Conservation (phyloP, 768 basidiomycete species). For the Auricularia sp. region DNA sequence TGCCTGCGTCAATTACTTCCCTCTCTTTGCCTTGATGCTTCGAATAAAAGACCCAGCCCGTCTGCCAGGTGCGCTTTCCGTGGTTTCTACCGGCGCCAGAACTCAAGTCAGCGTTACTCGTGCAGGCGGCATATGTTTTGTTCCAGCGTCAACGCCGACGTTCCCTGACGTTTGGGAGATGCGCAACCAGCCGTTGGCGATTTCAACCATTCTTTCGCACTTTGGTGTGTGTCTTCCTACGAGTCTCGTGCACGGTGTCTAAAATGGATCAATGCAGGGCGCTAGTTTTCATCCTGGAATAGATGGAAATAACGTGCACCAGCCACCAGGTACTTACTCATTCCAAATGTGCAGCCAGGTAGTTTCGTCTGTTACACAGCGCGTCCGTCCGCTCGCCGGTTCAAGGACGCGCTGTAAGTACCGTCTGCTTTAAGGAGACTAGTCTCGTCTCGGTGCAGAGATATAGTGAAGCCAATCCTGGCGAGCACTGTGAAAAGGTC, state of each 20-base stretch:
- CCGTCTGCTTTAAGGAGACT: too few species aligned
- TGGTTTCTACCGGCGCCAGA: neutral
- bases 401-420: too few species aligned
- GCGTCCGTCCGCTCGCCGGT: too few species aligned
- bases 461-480: too few species aligned
- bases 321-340: too few species aligned
- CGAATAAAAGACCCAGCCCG: conserved; percentile 75
- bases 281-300: neutral
- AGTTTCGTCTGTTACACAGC: too few species aligned
- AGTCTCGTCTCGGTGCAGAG: too few species aligned
- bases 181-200: neutral
- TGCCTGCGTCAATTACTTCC: conserved; percentile 85
- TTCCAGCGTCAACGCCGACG: neutral
- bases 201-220: neutral
- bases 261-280: neutral
- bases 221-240: neutral
- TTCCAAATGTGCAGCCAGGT: too few species aligned
- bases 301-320: too few species aligned
- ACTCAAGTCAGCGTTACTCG: too few species aligned
- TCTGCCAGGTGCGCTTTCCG: conserved; percentile 51
- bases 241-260: too few species aligned
- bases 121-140: neutral
- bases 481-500: too few species aligned
- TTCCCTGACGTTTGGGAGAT: neutral
- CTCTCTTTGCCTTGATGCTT: conserved; percentile 80